Conservation (phyloP, 2,329 filamentous ascomycete genomes). For the Diaporthe vaccinii region DNA sequence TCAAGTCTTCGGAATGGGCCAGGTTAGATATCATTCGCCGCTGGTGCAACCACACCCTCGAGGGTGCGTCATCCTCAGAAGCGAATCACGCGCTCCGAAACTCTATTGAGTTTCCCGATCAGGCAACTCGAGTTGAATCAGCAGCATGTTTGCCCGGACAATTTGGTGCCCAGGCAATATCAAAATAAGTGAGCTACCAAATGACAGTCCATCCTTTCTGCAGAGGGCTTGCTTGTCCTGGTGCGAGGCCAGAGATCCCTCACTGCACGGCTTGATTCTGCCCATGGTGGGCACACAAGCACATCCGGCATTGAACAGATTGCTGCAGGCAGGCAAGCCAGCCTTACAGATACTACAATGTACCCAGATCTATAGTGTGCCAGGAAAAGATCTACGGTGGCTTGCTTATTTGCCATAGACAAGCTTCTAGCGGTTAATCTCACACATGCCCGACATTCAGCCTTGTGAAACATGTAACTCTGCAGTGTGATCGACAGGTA, state of each 20-base stretch:
- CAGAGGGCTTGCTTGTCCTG: not conserved
- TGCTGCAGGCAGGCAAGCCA: not conserved
- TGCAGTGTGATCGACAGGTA: slow-evolving; percentile 20
- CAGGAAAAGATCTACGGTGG: slow-evolving; percentile 15
- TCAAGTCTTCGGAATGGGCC: not conserved
- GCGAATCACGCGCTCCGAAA: slow-evolving; percentile 12
- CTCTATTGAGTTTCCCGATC: not conserved
- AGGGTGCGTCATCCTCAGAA: not conserved
- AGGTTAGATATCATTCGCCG: not conserved
- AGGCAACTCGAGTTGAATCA: not conserved
- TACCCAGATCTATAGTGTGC: not conserved
- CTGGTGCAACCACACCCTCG: not conserved
- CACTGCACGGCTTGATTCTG: not conserved
- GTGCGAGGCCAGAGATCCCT: not conserved
- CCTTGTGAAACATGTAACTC: slow-evolving; percentile 23
- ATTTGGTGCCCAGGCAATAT: not conserved
- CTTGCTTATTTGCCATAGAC: slow-evolving; percentile 16
- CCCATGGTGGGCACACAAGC: not conserved
- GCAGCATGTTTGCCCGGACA: not conserved
- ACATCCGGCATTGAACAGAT: not conserved
- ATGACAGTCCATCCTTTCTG: too few relatives aligned
- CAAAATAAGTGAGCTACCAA: too few relatives aligned
- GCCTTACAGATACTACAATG: not conserved
- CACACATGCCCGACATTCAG: not conserved
- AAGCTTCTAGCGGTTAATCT: slow-evolving; percentile 27